phyloP scores from a whole-genome alignment of 495 filamentous ascomycete species.

The Amphirosellinia nigrospora region DNA sequence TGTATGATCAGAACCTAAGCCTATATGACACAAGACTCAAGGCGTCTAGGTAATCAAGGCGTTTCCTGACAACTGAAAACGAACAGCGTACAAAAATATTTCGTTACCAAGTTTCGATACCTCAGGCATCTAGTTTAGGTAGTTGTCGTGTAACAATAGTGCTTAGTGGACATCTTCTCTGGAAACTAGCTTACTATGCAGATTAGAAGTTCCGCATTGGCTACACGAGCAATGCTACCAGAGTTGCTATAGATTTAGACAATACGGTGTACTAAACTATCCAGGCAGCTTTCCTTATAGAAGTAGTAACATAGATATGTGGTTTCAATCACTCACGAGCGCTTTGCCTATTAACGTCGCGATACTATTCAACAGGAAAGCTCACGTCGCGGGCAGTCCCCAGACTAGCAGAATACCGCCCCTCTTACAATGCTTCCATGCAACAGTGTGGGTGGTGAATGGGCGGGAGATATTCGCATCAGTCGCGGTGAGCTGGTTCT shows the following conservation, averaged over 20 bases:
- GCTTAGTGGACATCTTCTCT: too few species aligned
- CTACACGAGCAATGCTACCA: not conserved
- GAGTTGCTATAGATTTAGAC: not conserved
- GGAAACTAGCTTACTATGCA: too few species aligned
- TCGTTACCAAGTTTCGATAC: not conserved
- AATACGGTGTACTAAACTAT: too few species aligned
- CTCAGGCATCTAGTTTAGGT: not conserved
- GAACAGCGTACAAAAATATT: not conserved
- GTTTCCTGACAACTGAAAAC: not conserved
- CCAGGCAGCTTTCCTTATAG: too few species aligned
- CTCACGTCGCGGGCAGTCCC: too few species aligned
- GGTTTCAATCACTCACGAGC: too few species aligned
- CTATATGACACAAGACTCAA: not conserved
- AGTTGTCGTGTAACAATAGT: not conserved
- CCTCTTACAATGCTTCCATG: not conserved
- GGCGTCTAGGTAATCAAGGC: not conserved
- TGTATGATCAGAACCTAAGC: not conserved
- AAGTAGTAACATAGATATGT: too few species aligned
- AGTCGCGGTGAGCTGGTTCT: not conserved
- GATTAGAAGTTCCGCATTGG: not conserved
- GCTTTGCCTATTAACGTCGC: too few species aligned
- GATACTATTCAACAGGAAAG: too few species aligned
- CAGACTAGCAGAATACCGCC: not conserved
- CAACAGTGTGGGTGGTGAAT: not conserved
- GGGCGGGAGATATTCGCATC: too few species aligned